phyloP scores from a whole-genome alignment of 208 protist species.

The Vickermania ingenoplastis region DNA sequence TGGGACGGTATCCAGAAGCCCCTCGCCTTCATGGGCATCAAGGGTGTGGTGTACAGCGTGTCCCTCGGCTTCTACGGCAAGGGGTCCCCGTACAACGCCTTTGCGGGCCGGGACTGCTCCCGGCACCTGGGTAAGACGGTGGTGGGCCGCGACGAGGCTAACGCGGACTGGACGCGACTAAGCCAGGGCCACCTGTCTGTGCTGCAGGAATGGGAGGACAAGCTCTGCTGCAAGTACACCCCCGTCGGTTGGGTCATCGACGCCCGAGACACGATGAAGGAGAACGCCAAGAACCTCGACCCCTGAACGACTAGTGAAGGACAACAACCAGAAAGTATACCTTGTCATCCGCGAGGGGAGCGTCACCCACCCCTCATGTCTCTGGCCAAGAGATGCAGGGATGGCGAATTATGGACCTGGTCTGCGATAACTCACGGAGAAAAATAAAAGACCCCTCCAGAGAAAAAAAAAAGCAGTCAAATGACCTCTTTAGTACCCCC shows the following conservation, averaged over 20 bases:
- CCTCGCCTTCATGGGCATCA: conserved; percentile 64
- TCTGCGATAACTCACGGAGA: too few species aligned
- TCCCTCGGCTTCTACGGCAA: conserved; percentile 70
- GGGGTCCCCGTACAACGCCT: conserved; percentile 71
- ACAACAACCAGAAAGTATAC: neutral
- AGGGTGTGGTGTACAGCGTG: conserved; percentile 81
- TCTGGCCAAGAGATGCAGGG: too few species aligned
- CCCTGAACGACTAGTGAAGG: conserved; percentile 21
- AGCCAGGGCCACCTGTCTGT: conserved; percentile 37
- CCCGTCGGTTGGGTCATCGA: conserved; percentile 70
- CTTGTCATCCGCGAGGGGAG: too few species aligned
- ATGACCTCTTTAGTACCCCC: too few species aligned
- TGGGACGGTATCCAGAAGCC: conserved; percentile 64
- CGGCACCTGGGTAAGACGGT: conserved; percentile 78
- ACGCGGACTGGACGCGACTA: conserved; percentile 80
- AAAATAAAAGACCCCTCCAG: too few species aligned
- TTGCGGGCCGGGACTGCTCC: conserved; percentile 77
- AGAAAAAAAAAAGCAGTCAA: too few species aligned
- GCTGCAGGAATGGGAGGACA: conserved; percentile 85
- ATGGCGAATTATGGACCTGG: too few species aligned
- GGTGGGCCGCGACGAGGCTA: conserved; percentile 67
- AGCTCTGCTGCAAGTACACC: conserved; percentile 71
- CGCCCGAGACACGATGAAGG: conserved; percentile 36
- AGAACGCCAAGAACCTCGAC: conserved; percentile 28
- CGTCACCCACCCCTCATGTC: too few species aligned